Percentiles rank a stretch among this genome's conserved stretches.
Conservation (phyloP, 202 grass and related monocot genomes). For the Saccharum hybrid region DNA sequence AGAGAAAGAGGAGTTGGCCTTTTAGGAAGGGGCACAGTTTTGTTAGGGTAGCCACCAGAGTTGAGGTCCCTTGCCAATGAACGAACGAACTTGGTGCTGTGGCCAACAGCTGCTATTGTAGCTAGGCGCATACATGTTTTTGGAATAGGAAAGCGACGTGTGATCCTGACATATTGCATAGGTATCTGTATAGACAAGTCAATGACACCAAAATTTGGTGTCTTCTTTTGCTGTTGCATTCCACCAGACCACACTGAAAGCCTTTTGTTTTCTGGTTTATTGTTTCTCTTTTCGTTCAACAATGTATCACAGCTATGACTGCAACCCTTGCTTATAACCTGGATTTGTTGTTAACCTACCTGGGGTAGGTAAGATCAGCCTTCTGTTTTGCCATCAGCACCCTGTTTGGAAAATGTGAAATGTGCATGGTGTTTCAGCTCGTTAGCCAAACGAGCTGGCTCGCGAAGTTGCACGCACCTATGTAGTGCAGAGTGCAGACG, state of each 20-base stretch:
- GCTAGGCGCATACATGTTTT: slow-evolving; percentile 46
- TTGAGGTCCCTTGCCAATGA: slow-evolving; percentile 46
- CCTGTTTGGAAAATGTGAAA: background rate
- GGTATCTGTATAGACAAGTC: slow-evolving; percentile 53
- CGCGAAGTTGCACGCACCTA: too few species aligned
- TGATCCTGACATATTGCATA: slow-evolving; percentile 37
- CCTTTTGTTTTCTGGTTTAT: slow-evolving; percentile 19
- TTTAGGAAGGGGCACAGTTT: slow-evolving; percentile 59
- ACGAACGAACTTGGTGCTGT: slow-evolving; percentile 32
- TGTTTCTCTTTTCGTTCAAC: background rate
- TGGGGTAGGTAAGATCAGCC: background rate
- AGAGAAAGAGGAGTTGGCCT: slow-evolving; percentile 80
- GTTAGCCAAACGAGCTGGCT: too few species aligned
- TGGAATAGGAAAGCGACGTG: slow-evolving; percentile 4
- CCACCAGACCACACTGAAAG: slow-evolving; percentile 30
- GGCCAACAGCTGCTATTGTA: slow-evolving; percentile 47
- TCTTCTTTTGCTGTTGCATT: slow-evolving; percentile 40
- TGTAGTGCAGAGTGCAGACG: too few species aligned
- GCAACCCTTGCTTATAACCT: background rate
- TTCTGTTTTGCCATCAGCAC: background rate
- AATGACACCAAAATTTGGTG: slow-evolving; percentile 40
- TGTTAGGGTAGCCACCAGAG: slow-evolving; percentile 76
- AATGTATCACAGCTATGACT: slow-evolving; percentile 33
- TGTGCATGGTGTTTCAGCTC: background rate
- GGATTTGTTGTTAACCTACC: slow-evolving; percentile 27